Base-by-base conservation (phyloP, 371 early-diverging fungal species). In the Smittium culicis region DNA sequence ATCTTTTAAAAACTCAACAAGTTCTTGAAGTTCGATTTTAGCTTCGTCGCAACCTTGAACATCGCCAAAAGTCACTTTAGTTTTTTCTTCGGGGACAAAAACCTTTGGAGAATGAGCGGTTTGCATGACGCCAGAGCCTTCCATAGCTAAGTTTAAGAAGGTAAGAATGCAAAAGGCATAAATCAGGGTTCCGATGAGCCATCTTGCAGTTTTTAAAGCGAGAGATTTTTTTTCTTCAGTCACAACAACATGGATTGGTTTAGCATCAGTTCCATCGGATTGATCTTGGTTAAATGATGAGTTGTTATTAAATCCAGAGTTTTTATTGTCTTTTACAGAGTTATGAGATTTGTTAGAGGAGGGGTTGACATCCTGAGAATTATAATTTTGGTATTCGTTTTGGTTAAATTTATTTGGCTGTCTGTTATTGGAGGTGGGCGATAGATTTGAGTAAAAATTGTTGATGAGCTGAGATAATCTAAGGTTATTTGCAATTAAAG, bases 21-120 rank as follows among this genome's bases (percentile, higher is more conserved):
- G 80, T 74, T 98, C 99, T 69, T 92, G 87, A 64, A 98, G 75
- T 73, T 96, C 98, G 67, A 88, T 86, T 71, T 96, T 97, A 27
- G 97, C 97, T 77, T 98, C 98, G 65, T 96, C 96, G 28, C 93
- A 93, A 34, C 99, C 99, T 71, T 95, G 93, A 0, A 98, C 97
- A 73, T 97, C 98, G 3, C 87, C 81, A 72, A 97, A 96, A n/a
- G 75, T 67, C 1, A 67, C 90, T 73, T 88, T 75, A 1, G 69
- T 71, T 55, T 35, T 54, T 25, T 69, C 67, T 69, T 71, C 76
- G 8, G 90, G 88, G 64, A 83, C 85, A 71, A 84, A 88, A 62
- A 88, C 90, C 0, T 80, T 80, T 55, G 86, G 84, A 34, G 79
- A 76, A 2, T 79, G 80, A 0, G 83, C 73, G 2, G 86, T 81